Conservation (phyloP, 768 basidiomycete genomes). For the Tremella mesenterica region DNA sequence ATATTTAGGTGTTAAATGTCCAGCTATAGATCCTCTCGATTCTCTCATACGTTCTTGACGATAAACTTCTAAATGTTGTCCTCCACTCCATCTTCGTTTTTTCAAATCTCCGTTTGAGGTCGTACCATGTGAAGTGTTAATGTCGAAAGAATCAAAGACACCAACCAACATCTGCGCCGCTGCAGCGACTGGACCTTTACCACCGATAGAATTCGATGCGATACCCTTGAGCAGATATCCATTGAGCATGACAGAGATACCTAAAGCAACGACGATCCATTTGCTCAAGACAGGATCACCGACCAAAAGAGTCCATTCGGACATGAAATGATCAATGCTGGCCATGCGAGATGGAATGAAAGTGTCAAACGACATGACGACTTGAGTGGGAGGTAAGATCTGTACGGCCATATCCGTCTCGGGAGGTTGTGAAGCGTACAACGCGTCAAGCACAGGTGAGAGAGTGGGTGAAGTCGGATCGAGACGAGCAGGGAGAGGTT, state of each 20-base stretch:
- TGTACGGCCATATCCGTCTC: slow-evolving; percentile 34
- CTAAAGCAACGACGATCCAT: slow-evolving; percentile 84
- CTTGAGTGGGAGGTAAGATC: slow-evolving; percentile 32
- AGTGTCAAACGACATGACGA: slow-evolving; percentile 24
- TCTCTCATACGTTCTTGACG: slow-evolving; percentile 5
- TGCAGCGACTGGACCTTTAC: slow-evolving; percentile 45
- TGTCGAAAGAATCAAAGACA: slow-evolving; percentile 24
- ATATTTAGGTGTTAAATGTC: not conserved
- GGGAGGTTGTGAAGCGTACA: slow-evolving; percentile 48
- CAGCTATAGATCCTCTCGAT: not conserved
- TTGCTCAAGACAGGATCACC: slow-evolving; percentile 90
- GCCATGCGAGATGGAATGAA: slow-evolving; percentile 45
- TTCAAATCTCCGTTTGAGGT: slow-evolving; percentile 13
- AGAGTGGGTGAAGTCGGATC: slow-evolving; percentile 62
- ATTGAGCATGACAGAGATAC: slow-evolving; percentile 77
- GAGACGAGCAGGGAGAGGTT: slow-evolving; percentile 45
- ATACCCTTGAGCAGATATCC: slow-evolving; percentile 77
- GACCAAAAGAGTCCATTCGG: slow-evolving; percentile 77
- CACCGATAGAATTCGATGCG: slow-evolving; percentile 45
- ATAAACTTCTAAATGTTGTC: slow-evolving; percentile 14
- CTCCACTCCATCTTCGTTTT: slow-evolving; percentile 23
- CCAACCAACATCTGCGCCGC: slow-evolving; percentile 47
- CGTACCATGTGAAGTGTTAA: too few species aligned
- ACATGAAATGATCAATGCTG: slow-evolving; percentile 75
- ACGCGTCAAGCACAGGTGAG: slow-evolving; percentile 53